Evolutionary conservation across 768 basidiomycete genomes (phyloP).

Genomic region (Russula dissimulans): DNA sequence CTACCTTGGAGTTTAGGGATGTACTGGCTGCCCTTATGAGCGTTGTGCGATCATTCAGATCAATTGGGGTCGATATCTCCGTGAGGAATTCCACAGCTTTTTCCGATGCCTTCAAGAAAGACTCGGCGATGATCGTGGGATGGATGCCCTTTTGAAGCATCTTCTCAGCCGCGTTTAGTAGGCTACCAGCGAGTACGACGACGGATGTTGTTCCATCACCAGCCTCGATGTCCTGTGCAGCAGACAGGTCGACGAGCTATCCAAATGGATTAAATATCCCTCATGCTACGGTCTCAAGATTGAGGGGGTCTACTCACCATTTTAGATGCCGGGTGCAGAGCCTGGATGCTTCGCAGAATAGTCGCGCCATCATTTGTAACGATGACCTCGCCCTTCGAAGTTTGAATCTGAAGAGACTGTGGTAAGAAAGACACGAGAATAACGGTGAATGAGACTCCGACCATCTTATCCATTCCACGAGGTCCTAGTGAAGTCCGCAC

Average conservation of each 20-base stretch:
- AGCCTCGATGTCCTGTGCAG: conserved; percentile 96
- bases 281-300: not conserved
- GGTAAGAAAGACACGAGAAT: conserved; percentile 1
- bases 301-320: conserved; percentile 51
- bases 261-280: not conserved
- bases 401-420: conserved; percentile 68
- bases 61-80: conserved; percentile 86
- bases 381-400: conserved; percentile 90
- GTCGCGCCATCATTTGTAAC: conserved; percentile 99
- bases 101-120: conserved; percentile 83
- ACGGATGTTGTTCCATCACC: conserved; percentile 98
- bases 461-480: conserved; percentile 99
- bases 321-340: conserved; percentile 94
- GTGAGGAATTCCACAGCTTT: conserved; percentile 93
- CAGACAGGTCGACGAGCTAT: conserved; percentile 93
- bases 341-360: conserved; percentile 91
- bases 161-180: conserved; percentile 93
- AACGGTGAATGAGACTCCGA: conserved; percentile 26
- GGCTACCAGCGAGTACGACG: conserved; percentile 89
- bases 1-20: conserved; percentile 89
- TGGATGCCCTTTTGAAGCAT: conserved; percentile 96
- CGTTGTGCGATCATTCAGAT: conserved; percentile 76
- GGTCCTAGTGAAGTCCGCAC: conserved; percentile 95
- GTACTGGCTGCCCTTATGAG: conserved; percentile 91
- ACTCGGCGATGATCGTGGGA: conserved; percentile 93